Conservation (phyloP, 805 yeast species). For the Candida xiaguanensis region DNA sequence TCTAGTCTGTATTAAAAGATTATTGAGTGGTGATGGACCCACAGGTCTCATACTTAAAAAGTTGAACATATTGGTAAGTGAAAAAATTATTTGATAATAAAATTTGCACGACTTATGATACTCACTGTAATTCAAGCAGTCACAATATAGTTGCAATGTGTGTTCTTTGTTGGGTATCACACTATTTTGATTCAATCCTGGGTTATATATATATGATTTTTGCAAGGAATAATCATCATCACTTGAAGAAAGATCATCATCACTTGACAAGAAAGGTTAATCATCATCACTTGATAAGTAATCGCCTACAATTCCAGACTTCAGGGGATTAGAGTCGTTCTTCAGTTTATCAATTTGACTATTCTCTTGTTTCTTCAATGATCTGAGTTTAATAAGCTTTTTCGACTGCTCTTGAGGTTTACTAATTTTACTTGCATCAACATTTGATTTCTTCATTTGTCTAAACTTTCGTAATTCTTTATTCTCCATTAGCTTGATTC, state of each 20-base stretch:
- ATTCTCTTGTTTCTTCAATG: not conserved
- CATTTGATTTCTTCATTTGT: conserved; percentile 4
- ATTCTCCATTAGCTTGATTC: conserved; percentile 18
- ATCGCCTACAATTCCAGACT: not conserved
- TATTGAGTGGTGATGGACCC: conserved; percentile 17
- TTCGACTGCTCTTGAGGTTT: not conserved
- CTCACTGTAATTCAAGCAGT: too few relatives aligned
- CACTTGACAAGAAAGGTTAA: too few relatives aligned
- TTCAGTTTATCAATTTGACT: not conserved
- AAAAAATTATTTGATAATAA: too few relatives aligned
- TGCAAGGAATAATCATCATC: too few relatives aligned
- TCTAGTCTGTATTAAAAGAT: conserved; percentile 34
- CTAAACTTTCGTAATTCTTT: conserved; percentile 16
- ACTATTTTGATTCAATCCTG: too few relatives aligned
- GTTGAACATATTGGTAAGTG: conserved; percentile 6
- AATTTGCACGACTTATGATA: conserved; percentile 8
- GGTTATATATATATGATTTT: too few relatives aligned
- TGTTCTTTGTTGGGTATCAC: too few relatives aligned
- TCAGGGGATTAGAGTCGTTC: not conserved
- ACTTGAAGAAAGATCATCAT: too few relatives aligned
- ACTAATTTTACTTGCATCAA: not conserved
- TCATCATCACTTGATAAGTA: conserved; percentile 14
- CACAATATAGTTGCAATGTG: too few relatives aligned
- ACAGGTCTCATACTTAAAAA: conserved; percentile 1
- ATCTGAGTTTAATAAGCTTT: too few relatives aligned